Percentiles rank a stretch among this genome's conserved stretches.
Conservation (phyloP, 352 stramenopile species). For the Globisporangium spiculum region DNA sequence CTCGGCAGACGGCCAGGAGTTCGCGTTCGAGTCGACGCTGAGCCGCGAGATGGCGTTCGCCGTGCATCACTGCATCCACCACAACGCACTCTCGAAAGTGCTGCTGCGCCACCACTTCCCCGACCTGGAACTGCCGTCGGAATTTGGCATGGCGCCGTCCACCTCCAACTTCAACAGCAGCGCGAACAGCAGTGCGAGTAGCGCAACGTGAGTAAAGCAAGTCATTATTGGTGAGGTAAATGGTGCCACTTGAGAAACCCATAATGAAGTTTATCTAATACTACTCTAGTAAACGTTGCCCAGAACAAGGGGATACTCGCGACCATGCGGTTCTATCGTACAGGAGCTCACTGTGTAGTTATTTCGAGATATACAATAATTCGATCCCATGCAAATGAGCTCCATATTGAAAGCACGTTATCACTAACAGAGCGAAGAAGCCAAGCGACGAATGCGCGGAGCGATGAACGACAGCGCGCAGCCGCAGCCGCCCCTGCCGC, state of each 20-base stretch:
- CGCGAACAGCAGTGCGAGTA: not conserved
- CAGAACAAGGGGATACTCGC: no score
- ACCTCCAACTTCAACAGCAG: slow-evolving; percentile 49
- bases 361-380: no score
- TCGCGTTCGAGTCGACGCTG: slow-evolving; percentile 68
- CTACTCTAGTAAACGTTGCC: no score
- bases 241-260: not conserved
- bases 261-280: no score
- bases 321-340: no score
- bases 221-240: not conserved
- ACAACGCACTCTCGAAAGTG: slow-evolving; percentile 80
- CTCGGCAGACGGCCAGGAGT: slow-evolving; percentile 62
- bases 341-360: no score
- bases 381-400: no score
- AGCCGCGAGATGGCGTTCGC: slow-evolving; percentile 79
- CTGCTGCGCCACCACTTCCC: slow-evolving; percentile 72
- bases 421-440: not conserved
- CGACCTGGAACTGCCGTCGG: slow-evolving; percentile 29
- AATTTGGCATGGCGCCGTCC: slow-evolving; percentile 77
- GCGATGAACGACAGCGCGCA: not conserved
- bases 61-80: slow-evolving; percentile 85
- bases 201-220: not conserved
- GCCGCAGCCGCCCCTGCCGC: not conserved
- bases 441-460: not conserved
- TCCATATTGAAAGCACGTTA: no score